phyloP scores from a whole-genome alignment of 2,329 filamentous ascomycete genomes.

The Achaetomium macrosporum region DNA sequence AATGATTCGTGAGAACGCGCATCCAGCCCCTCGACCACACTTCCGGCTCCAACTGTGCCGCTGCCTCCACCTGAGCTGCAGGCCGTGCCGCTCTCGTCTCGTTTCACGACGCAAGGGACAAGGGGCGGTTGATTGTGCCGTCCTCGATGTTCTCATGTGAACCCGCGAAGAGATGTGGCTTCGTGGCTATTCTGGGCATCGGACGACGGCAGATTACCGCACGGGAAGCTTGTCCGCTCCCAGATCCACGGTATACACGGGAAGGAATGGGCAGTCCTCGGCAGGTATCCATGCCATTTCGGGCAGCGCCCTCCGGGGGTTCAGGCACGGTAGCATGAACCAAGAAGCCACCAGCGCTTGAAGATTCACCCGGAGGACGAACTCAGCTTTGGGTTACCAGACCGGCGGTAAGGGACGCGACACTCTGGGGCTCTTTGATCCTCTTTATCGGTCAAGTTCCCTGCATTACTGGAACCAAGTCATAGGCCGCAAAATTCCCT shows the following conservation, averaged over 20 bases:
- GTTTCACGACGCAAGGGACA: not conserved
- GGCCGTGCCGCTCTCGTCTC: not conserved
- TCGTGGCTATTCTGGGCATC: no score
- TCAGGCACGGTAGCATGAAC: not conserved
- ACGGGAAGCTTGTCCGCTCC: not conserved
- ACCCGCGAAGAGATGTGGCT: not conserved
- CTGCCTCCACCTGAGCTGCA: conserved; percentile 1
- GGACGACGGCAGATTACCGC: no score
- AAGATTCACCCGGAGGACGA: not conserved
- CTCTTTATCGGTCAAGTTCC: not conserved
- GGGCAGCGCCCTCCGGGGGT: not conserved
- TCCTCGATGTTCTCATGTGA: not conserved
- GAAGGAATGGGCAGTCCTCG: not conserved
- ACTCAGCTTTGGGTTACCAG: not conserved
- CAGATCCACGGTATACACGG: not conserved
- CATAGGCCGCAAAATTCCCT: not conserved
- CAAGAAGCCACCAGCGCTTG: not conserved
- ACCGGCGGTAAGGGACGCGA: not conserved
- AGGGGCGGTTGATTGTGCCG: not conserved
- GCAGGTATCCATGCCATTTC: not conserved
- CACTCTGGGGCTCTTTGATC: not conserved
- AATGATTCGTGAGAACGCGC: conserved; percentile 3
- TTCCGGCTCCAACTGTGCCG: not conserved
- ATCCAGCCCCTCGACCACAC: not conserved
- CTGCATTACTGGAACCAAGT: not conserved